Percentiles rank a stretch among this genome's conserved stretches.
Evolutionary conservation across 768 basidiomycete genomes (phyloP).

Genomic region (Lactarius akahatsu): DNA sequence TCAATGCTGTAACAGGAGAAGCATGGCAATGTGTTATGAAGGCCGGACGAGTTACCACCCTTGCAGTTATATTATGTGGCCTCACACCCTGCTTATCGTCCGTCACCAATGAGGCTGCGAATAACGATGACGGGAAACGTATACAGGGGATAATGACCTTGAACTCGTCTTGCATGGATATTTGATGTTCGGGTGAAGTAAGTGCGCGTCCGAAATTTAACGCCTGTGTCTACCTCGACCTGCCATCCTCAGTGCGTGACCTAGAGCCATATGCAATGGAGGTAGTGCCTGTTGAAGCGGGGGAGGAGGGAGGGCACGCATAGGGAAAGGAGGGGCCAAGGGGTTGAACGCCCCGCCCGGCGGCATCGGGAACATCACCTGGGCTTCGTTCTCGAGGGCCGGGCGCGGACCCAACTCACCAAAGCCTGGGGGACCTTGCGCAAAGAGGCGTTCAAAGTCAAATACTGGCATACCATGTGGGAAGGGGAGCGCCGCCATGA

Average conservation of each 20-base stretch:
- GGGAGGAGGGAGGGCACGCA: conserved; percentile 3
- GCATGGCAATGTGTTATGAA: background rate
- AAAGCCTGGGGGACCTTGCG: background rate
- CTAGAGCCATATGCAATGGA: background rate
- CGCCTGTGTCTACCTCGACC: conserved; percentile 7
- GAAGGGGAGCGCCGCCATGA: conserved; percentile 13
- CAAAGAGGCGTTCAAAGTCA: conserved; percentile 15
- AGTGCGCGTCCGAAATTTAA: background rate
- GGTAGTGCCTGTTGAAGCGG: conserved; percentile 7
- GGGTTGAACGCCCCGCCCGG: background rate
- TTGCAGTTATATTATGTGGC: background rate
- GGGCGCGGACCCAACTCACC: background rate
- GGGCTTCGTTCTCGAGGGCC: background rate
- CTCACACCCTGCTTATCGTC: background rate
- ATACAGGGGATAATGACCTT: background rate
- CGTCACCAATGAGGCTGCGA: background rate
- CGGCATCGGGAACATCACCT: conserved; percentile 7
- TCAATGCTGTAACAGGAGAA: background rate
- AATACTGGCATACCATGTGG: background rate
- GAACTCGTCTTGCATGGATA: background rate
- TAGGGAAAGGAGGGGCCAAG: background rate
- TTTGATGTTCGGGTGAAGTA: background rate
- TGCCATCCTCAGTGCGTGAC: conserved; percentile 7
- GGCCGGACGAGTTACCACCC: background rate
- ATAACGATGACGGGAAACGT: background rate